A percentile compares a stretch with the other conserved stretches of the same genome.
Evolutionary conservation across 2,329 filamentous ascomycete species (phyloP).

Genomic region (Colletotrichum sp.): DNA sequence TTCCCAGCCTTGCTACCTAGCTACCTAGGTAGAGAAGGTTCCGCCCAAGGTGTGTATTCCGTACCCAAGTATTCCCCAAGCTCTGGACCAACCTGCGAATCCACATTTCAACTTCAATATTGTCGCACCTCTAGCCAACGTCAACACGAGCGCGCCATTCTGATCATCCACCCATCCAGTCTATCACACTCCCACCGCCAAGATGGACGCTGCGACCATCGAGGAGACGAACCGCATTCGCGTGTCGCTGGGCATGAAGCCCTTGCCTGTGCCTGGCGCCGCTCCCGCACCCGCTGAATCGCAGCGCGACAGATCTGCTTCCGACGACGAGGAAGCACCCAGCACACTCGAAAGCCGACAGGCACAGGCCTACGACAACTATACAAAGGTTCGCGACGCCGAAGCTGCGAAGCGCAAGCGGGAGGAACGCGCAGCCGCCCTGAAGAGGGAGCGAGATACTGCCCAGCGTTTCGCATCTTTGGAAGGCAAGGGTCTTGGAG

Average conservation of each 20-base stretch:
- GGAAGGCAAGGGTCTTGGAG: constrained; percentile 83
- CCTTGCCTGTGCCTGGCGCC: constrained; percentile 80
- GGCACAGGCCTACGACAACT: constrained; percentile 77
- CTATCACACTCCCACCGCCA: constrained; percentile 19
- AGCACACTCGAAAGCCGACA: constrained; percentile 86
- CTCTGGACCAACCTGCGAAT: background rate
- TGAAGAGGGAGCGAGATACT: constrained; percentile 86
- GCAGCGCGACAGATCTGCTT: constrained; percentile 43
- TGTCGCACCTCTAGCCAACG: background rate
- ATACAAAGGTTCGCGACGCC: constrained; percentile 65
- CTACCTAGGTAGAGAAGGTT: no score
- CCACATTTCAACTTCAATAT: background rate
- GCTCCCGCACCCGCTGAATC: constrained; percentile 37
- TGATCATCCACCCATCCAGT: background rate
- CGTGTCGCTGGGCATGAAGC: constrained; percentile 86
- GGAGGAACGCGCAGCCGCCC: constrained; percentile 79
- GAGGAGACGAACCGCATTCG: constrained; percentile 95
- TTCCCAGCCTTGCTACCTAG: background rate
- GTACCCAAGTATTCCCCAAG: background rate
- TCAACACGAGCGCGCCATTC: background rate
- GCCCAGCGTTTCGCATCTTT: constrained; percentile 78
- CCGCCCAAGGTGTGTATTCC: background rate
- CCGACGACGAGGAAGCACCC: constrained; percentile 70
- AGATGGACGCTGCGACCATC: constrained; percentile 74
- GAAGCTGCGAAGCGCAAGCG: constrained; percentile 79